Base-by-base conservation (phyloP, 768 basidiomycete genomes). In the Boletellus sp. region DNA sequence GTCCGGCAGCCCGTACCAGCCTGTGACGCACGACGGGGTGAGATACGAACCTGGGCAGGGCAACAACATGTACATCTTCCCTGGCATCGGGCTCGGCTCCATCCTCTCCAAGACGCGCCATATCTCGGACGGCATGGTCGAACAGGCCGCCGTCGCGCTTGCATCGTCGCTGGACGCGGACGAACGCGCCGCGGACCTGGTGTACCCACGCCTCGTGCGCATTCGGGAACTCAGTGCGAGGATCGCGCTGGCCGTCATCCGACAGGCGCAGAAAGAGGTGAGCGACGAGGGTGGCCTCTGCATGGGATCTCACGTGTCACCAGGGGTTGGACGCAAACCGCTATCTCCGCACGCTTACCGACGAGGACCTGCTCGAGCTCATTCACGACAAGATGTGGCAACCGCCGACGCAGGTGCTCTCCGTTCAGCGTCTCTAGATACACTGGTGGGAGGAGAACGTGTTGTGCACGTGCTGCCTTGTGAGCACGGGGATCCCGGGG, bases 61-160 rank as follows among this genome's bases (percentile, higher is more conserved):
- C 10, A 90, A 90, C 67, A 90, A 89, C 69, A 85, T 88, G 83
- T 83, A 83, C 66, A 80, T 82, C 57, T 81, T 80, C 67, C 78
- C 77, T 16, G 76, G 77, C 16, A 68, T 87, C 50, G 86, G 85
- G 1, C 68, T 86, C 52, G 85, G 85, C 5, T 59, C 78, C 9
- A 80, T 85, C 57, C 70, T 86, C 37, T 72, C 79, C 53, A 74
- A 78, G 55, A 75, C 84, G 3, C 72, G 65, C 15, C 78, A 76
- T 47, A 74, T 90, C 45, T 85, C 87, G 17, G 82, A 85, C 48
- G 61, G 68, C 11, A 86, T 90, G 81, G 74, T 90, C 40, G 84
- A 88, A 55, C 78, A 79, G 46, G 78, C 82, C 0, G 71, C 86
- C 2, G 72, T 85, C 33, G 78, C 85, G 0, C 73, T 90, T 28